A percentile compares a stretch with the other conserved stretches of the same genome.
phyloP scores from a whole-genome alignment of 129 eudicot species.

The Ambrosia trifida region DNA sequence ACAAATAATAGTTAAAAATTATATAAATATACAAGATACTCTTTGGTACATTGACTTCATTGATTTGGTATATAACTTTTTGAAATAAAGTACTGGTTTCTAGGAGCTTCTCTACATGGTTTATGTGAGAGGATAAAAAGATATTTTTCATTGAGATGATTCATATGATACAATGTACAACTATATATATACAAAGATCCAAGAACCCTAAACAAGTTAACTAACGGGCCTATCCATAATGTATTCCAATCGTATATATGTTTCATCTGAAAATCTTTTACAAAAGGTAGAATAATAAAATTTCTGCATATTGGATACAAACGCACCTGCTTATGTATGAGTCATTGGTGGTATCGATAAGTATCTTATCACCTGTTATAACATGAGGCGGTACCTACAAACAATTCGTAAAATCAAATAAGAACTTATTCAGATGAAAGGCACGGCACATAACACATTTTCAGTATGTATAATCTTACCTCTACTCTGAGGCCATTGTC shows the following conservation, averaged over 20 bases:
- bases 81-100: neutral
- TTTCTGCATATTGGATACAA: conserved; percentile 14
- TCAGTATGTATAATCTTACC: conserved; percentile 42
- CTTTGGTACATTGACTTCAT: neutral
- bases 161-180: too few relatives aligned
- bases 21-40: neutral
- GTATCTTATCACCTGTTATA: conserved; percentile 60
- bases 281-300: neutral
- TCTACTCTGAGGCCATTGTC: conserved; percentile 90
- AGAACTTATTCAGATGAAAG: neutral
- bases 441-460: neutral
- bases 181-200: too few relatives aligned
- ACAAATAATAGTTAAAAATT: neutral
- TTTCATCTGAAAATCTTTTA: neutral
- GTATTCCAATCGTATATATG: neutral
- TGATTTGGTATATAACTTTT: neutral
- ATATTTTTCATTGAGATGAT: too few relatives aligned
- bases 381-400: conserved; percentile 85
- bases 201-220: too few relatives aligned
- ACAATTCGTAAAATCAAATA: neutral
- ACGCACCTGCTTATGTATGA: conserved; percentile 70
- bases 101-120: neutral
- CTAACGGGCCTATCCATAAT: too few relatives aligned
- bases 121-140: neutral
- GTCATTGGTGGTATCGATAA: conserved; percentile 61